Base-by-base conservation (phyloP, 768 basidiomycete genomes). In the Suillus alpinus region DNA sequence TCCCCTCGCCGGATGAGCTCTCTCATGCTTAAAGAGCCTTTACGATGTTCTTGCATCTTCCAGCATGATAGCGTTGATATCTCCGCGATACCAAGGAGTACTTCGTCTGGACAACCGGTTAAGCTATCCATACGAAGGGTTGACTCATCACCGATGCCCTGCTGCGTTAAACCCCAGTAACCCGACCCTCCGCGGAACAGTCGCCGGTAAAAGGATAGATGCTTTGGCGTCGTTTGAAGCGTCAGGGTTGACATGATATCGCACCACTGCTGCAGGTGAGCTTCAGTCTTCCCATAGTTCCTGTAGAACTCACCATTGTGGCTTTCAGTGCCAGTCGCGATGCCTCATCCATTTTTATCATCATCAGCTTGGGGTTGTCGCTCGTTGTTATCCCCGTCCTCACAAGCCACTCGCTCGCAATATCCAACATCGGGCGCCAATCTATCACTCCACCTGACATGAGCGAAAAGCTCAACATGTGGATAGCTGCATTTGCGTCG, bases 31-130 rank as follows among this genome's bases (percentile, higher is more conserved):
- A 94, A 77, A 39, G 83, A 81, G 47, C 86, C 86, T 60, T 85
- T 85, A 56, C 79, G 82, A 59, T 80, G 76, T 69, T 92, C 86
- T 53, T 80, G 77, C 26, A 77, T 71, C 72, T 92, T 92, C 91
- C 92, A 93, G 65, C 86, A 81, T 5, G 88, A 84, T 34, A 94
- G 81, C 7, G 81, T 79, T n/a, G 87, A 86, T 23, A 84, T 80
- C 68, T 93, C 90, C 26, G 86, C 90, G 62, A 93, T 82, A 40
- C 85, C 88, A 62, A 92, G 81, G 69, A 93, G 73, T 9, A 85
- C 87, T 66, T 88, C 88, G 67, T 94, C 89, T 2, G 91, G 86
- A 76, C 91, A 92, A 32, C 91, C 91, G 26, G 84, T 87, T 62
- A 92, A 73, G 50, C 76, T 72, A 64, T 90, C 88, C 82, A 92